These are phyloP conservation scores for Porcisia deanei DNA, from an alignment of 208 protist genomes.

Conservation along the genomic window DNA sequence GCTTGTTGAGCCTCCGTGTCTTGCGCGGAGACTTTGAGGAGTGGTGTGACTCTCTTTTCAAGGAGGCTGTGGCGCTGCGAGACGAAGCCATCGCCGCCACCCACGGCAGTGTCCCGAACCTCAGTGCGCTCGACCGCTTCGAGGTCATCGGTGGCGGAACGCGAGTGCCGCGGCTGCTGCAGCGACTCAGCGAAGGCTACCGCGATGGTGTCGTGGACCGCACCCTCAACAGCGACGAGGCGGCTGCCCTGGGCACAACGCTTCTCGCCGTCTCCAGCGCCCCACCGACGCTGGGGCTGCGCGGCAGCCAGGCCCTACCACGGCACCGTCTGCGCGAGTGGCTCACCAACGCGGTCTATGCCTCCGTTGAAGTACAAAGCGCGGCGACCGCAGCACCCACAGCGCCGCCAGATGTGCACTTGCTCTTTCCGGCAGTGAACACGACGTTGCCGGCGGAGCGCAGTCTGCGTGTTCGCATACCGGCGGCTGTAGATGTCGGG, in stretches of 20 bases:
- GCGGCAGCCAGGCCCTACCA: constrained; percentile 4
- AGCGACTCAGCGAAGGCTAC: constrained; percentile 50
- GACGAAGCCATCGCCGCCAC: constrained; percentile 38
- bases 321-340: constrained; percentile 43
- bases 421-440: constrained; percentile 14
- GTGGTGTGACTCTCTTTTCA: constrained; percentile 62
- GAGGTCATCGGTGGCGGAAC: constrained; percentile 85
- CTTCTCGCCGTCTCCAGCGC: constrained; percentile 44
- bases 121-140: constrained; percentile 39
- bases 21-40: constrained; percentile 69
- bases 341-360: constrained; percentile 53
- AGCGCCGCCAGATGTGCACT: background rate
- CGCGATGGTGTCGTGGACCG: constrained; percentile 49
- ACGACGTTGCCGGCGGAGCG: constrained; percentile 14
- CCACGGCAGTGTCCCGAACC: constrained; percentile 22
- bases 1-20: constrained; percentile 47
- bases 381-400: background rate
- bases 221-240: constrained; percentile 89
- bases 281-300: constrained; percentile 8
- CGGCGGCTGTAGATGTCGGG: background rate
- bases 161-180: constrained; percentile 76
- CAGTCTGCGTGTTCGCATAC: constrained; percentile 13
- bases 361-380: constrained; percentile 4
- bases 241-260: constrained; percentile 66
- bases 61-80: constrained; percentile 25